Evolutionary conservation across 306 rosid species (phyloP), one percentile per base, ranked within the genome.

Genomic region (Prinsepia uniflora): DNA sequence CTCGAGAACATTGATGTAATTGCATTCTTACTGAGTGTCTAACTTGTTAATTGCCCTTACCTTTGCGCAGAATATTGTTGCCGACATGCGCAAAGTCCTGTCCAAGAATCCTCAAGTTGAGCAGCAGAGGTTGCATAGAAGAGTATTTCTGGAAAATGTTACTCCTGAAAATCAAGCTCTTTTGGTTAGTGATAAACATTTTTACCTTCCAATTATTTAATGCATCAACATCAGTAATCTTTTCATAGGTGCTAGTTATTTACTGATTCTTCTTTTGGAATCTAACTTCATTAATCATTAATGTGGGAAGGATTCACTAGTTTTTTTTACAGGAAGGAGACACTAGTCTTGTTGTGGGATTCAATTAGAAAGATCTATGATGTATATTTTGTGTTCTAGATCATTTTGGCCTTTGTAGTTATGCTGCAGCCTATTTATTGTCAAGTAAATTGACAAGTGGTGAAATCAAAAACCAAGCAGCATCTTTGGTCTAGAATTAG

Each of bases 81-180:
- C 98, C 39, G 98, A 93, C 81, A 93, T 90, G 97, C 86, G 97
- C 67, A 93, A 93, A 78, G 98, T 90, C 68, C 86, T 93, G 79
- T 92, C 98, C 41, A 93, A 93, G 87, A 90, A 88, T 80, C 97
- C 97, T 69, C 97, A 90, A 77, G 94, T 90, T 70, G 96, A 93
- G 83, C 97, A 93, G 82, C 96, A 87, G 88, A 87, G 86, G 80
- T 78, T 93, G 86, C 98, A 93, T 80, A 81, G 98, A 83, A 90
- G 98, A 82, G 98, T 93, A 63, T 93, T 93, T 84, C 76, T 93
- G 67, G 98, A 93, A n/a, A 81, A 93, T 63, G 72, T 93, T 71
- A 75, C 79, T 78, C 86, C 90, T 60, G 98, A 90, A 70, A 93
- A 83, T 72, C 98, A 93, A 76, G 91, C 96, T 44, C 98, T 93